Base-by-base conservation (phyloP, 352 stramenopile species). In the Pythium oligandrum region DNA sequence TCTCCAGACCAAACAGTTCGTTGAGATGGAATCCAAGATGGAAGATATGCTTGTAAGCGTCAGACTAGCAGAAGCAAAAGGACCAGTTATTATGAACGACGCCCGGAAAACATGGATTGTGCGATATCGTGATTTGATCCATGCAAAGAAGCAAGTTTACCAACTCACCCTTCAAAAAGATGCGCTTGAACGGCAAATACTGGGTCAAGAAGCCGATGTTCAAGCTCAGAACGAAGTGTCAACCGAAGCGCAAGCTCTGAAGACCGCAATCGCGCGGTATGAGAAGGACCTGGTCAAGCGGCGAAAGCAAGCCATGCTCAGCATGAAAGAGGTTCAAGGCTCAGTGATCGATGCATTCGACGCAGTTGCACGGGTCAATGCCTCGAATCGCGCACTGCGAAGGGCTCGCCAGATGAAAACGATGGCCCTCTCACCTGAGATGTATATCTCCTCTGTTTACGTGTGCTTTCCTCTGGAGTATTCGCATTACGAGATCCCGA, bases 1-100 rank as follows among this genome's bases (percentile, higher is more conserved):
- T 52, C 35, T 78, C 0, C 55, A 61, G 8, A 54, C 44, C 6
- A 66, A 56, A 6, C 54, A 59, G 11, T 52, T 75, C 3, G 38
- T 48, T 1, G 60, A 70, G 3, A 45, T 70, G 30, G 44, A 68
- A 48, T 51, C 48, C 1, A 67, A 68, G 10, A 62, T 78, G 42
- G 61, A 73, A 6, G 66, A 78, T 36, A 32, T 66, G n/a, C 48
- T 61, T 6, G 44, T 63, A 38, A 69, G 57, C 3, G 44, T 73
- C 8, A 50, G 64, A 10, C 12, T 68, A 4, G 62, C 70, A 0
- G 63, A 75, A 37, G 43, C 55, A 0, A 78, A 73, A 61, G 66
- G 70, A 5, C 32, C 51, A 4, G 60, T 73, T 17, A 67, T 78
- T 31, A 68, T 78, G 57, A 78, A 75, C 34, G 70, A 75, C 45